These are phyloP conservation scores for Yamadazyma takamatsuzukensis DNA, from an alignment of 805 yeast genomes.

Conservation along the genomic window DNA sequence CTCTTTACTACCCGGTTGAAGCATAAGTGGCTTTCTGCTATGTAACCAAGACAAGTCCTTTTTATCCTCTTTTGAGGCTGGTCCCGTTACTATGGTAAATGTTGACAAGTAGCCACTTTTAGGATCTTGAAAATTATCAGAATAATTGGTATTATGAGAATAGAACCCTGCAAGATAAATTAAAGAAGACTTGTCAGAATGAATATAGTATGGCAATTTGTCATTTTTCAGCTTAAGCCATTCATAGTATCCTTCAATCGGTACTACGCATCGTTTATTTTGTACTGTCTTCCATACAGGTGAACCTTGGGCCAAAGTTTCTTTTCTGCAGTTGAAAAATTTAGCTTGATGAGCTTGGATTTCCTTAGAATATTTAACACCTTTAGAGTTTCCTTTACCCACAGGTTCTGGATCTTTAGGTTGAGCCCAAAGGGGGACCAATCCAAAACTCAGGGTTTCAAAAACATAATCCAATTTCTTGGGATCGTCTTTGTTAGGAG, in stretches of 20 bases:
- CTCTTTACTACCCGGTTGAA: slow-evolving; percentile 54
- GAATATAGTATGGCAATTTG: slow-evolving; percentile 65
- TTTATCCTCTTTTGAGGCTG: slow-evolving; percentile 46
- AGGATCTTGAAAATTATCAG: slow-evolving; percentile 13
- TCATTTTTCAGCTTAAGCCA: slow-evolving; percentile 50
- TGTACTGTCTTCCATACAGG: slow-evolving; percentile 58
- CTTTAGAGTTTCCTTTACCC: slow-evolving; percentile 11
- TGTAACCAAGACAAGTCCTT: slow-evolving; percentile 66
- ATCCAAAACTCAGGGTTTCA: slow-evolving; percentile 75
- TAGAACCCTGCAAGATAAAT: slow-evolving; percentile 59
- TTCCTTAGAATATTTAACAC: slow-evolving; percentile 25
- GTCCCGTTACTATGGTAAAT: slow-evolving; percentile 72
- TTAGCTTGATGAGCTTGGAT: slow-evolving; percentile 36
- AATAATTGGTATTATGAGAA: slow-evolving; percentile 32
- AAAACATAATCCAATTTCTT: slow-evolving; percentile 16
- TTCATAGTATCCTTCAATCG: slow-evolving; percentile 82
- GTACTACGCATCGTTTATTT: slow-evolving; percentile 64
- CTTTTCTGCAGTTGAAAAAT: slow-evolving; percentile 74
- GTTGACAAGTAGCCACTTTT: slow-evolving; percentile 32
- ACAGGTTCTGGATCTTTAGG: slow-evolving; percentile 34
- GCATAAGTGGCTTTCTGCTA: slow-evolving; percentile 69
- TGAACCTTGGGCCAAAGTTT: slow-evolving; percentile 47
- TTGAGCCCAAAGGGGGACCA: slow-evolving; percentile 66
- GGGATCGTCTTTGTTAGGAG: slow-evolving; percentile 4
- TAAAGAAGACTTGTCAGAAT: slow-evolving; percentile 47